These are phyloP conservation scores for Trichophyton equinum DNA, from an alignment of 2,329 filamentous ascomycete species.

Conservation along the genomic window DNA sequence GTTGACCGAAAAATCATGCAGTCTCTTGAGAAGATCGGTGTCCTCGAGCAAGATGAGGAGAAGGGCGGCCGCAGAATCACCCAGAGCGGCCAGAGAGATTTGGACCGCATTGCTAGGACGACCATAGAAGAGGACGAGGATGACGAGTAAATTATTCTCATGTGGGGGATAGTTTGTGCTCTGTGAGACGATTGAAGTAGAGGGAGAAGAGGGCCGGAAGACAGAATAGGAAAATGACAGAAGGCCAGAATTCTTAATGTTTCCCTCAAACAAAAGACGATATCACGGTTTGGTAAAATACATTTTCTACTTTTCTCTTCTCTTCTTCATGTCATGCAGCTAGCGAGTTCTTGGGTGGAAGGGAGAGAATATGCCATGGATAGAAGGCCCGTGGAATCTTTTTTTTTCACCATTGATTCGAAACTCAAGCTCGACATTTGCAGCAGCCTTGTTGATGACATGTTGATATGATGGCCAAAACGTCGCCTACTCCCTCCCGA, in stretches of 20 bases:
- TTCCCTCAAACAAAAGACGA: conserved; percentile 1
- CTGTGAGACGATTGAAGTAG: conserved; percentile 2
- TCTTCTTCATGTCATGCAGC: background rate
- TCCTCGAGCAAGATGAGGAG: conserved; percentile 94
- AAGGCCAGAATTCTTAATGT: background rate
- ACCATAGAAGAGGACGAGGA: conserved; percentile 39
- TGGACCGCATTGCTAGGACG: conserved; percentile 87
- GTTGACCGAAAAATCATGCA: conserved; percentile 98
- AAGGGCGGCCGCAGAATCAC: conserved; percentile 98
- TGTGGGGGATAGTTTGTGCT: background rate
- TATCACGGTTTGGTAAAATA: conserved; percentile 2
- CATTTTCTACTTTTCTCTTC: conserved; percentile 1
- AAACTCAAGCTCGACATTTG: background rate
- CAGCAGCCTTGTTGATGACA: background rate
- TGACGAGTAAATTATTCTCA: conserved; percentile 17
- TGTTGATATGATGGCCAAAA: background rate
- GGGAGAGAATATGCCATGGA: background rate
- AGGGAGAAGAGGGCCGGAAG: background rate
- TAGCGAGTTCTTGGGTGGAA: background rate
- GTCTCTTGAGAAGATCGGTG: conserved; percentile 97
- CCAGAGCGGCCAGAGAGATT: conserved; percentile 94
- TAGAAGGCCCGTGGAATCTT: background rate
- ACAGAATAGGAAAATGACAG: background rate
- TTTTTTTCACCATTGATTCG: background rate
- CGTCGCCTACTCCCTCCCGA: background rate